A percentile compares a stretch with the other conserved stretches of the same genome.
Conservation (phyloP, 371 early-diverging fungal genomes). For the Blakeslea trispora region DNA sequence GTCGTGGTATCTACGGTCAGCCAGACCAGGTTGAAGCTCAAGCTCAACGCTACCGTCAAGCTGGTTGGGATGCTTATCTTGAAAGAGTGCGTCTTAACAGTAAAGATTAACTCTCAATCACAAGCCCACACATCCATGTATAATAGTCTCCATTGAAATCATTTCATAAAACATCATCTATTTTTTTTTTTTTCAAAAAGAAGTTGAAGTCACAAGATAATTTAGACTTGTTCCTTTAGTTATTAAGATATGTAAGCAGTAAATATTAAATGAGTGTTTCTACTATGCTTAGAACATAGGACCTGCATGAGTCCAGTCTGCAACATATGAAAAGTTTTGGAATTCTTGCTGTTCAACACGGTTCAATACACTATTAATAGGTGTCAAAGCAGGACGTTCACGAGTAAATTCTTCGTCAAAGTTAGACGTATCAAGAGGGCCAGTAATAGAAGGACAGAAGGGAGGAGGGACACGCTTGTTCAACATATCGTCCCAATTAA, state of each 20-base stretch:
- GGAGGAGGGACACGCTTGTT: conserved; percentile 83
- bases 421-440: conserved; percentile 89
- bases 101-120: too few species aligned
- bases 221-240: too few species aligned
- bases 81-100: conserved; percentile 49
- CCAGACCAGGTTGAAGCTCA: conserved; percentile 70
- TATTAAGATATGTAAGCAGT: too few species aligned
- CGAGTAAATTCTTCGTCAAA: conserved; percentile 95
- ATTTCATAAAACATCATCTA: too few species aligned
- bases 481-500: conserved; percentile 92
- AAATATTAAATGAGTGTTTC: too few species aligned
- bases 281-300: too few species aligned
- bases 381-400: conserved; percentile 88
- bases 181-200: too few species aligned
- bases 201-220: too few species aligned
- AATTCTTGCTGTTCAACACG: conserved; percentile 90
- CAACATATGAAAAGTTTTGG: conserved; percentile 86
- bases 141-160: too few species aligned
- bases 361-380: conserved; percentile 77
- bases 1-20: conserved; percentile 91
- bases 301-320: conserved; percentile 67
- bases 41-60: conserved; percentile 84
- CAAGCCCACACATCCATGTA: too few species aligned
- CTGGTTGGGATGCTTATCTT: conserved; percentile 94
- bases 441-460: conserved; percentile 81